phyloP scores from a whole-genome alignment of 202 grass and related monocot species.

The Thinopyrum obtusiflorum region DNA sequence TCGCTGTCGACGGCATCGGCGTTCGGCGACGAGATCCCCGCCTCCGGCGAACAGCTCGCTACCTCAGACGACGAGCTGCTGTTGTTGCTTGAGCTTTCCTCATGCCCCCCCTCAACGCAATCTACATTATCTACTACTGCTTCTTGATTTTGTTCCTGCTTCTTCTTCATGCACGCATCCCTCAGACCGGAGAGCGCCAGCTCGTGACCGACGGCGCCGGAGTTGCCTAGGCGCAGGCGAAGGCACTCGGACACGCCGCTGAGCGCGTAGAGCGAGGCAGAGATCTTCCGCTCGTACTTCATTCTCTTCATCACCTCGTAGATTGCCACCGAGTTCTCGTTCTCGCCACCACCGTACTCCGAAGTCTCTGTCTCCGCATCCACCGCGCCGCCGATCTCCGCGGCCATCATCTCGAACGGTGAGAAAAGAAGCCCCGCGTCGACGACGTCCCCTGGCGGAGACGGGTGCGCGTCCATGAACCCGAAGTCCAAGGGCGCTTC shows the following conservation, averaged over 20 bases:
- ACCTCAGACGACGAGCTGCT: slow-evolving; percentile 17
- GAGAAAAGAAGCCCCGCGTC: slow-evolving; percentile 6
- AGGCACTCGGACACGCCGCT: slow-evolving; percentile 46
- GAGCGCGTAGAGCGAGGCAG: slow-evolving; percentile 50
- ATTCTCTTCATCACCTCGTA: slow-evolving; percentile 45
- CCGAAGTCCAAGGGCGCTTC: slow-evolving; percentile 11
- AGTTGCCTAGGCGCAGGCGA: slow-evolving; percentile 21
- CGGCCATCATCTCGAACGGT: slow-evolving; percentile 11
- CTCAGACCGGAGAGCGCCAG: slow-evolving; percentile 36
- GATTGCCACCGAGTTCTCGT: neutral
- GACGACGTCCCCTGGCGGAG: neutral
- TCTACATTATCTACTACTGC: neutral
- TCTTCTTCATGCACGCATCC: slow-evolving; percentile 37
- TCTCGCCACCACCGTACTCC: neutral
- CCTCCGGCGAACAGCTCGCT: neutral
- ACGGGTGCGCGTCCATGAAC: neutral
- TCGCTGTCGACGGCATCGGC: slow-evolving; percentile 8
- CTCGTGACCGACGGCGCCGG: neutral
- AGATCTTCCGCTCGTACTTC: slow-evolving; percentile 51
- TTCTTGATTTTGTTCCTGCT: neutral
- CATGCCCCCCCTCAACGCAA: neutral
- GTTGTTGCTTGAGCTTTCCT: slow-evolving; percentile 33
- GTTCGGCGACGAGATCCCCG: neutral
- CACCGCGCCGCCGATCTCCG: neutral
- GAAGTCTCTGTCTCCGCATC: neutral